Evolutionary conservation across 2,329 filamentous ascomycete species (phyloP).

Genomic region (Diaporthe aspalathi): DNA sequence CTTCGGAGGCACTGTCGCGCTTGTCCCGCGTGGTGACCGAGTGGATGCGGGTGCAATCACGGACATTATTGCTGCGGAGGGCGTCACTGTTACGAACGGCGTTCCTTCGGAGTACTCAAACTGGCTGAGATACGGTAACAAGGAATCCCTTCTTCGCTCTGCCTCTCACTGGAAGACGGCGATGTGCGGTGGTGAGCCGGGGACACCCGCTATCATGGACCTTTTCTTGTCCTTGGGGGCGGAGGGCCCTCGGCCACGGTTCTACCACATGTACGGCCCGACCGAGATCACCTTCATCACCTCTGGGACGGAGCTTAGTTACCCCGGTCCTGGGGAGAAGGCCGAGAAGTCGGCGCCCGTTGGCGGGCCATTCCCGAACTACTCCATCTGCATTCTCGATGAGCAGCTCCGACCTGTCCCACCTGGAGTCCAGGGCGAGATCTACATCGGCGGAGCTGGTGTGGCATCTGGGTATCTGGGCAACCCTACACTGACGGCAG

Average conservation of each 20-base stretch:
- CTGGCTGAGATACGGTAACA: constrained; percentile 42
- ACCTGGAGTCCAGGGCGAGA: constrained; percentile 52
- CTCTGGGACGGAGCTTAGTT: neutral
- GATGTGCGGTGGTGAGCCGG: constrained; percentile 3
- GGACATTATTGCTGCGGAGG: constrained; percentile 45
- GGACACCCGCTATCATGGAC: neutral
- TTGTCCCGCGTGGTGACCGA: constrained; percentile 44
- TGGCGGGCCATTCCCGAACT: constrained; percentile 43
- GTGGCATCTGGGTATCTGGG: constrained; percentile 54
- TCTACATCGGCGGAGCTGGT: constrained; percentile 54
- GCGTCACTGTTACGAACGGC: constrained; percentile 49
- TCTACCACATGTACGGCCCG: constrained; percentile 42
- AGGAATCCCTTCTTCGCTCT: constrained; percentile 10
- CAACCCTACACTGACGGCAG: constrained; percentile 40
- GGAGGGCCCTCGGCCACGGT: neutral
- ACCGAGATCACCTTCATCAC: constrained; percentile 7
- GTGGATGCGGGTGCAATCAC: constrained; percentile 49
- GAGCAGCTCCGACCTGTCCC: constrained; percentile 45
- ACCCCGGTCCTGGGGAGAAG: neutral
- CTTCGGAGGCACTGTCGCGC: constrained; percentile 45
- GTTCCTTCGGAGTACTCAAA: constrained; percentile 54
- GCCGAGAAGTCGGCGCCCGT: neutral
- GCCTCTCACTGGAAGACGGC: neutral
- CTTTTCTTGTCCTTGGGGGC: neutral
- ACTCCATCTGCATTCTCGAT: constrained; percentile 56